Evolutionary conservation across 129 eudicot species (phyloP).

Genomic region (Chrysanthemum seticuspe): DNA sequence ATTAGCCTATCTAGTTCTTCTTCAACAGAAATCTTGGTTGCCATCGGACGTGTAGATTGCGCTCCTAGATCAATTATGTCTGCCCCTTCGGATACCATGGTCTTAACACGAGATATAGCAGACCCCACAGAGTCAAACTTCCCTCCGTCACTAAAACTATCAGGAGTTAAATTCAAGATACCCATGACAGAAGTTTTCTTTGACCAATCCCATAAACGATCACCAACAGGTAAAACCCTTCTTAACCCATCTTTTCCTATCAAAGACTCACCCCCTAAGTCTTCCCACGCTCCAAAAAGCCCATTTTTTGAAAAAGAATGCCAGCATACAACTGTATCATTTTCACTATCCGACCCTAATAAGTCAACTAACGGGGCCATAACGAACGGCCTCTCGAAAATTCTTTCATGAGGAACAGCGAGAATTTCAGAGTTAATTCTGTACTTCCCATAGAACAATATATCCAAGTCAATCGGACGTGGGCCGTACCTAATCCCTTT

Average conservation of each 20-base stretch:
- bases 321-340: conserved; percentile 58
- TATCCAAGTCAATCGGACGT: conserved; percentile 90
- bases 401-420: conserved; percentile 86
- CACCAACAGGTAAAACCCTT: conserved; percentile 69
- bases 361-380: conserved; percentile 88
- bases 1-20: conserved; percentile 77
- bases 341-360: conserved; percentile 57
- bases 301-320: conserved; percentile 65
- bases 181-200: conserved; percentile 81
- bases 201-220: conserved; percentile 84
- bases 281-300: conserved; percentile 67
- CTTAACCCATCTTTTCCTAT: conserved; percentile 80
- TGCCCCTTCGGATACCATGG: conserved; percentile 68
- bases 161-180: conserved; percentile 81
- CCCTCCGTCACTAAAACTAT: conserved; percentile 97
- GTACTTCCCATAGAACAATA: conserved; percentile 68
- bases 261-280: conserved; percentile 82
- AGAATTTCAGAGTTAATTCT: conserved; percentile 63
- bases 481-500: conserved; percentile 89
- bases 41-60: conserved; percentile 95
- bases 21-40: conserved; percentile 58
- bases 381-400: conserved; percentile 89
- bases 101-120: conserved; percentile 65
- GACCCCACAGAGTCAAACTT: conserved; percentile 58
- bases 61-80: conserved; percentile 94